Evolutionary conservation across 2,329 filamentous ascomycete species (phyloP), one percentile per base, ranked within the genome.

Genomic region (Cylindrodendrum hubeiense): DNA sequence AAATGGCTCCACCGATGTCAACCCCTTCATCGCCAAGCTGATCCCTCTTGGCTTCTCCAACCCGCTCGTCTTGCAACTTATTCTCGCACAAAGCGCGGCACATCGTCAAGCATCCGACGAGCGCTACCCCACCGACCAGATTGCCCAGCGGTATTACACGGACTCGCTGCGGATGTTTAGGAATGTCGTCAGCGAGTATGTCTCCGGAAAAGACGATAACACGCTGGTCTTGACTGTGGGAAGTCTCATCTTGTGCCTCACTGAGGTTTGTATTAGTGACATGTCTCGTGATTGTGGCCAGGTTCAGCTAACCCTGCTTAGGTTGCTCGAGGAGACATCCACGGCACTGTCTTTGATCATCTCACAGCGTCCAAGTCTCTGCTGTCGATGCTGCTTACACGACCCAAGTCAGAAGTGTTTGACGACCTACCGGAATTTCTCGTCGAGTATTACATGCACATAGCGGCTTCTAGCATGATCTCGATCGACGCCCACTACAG

Each of bases 391-490:
- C 67, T 84, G 2, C 73, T 84, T 4, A 73, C 71, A 1, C 69
- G 78, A 4, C 75, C 74, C 4, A 74, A 78, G 43, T 66, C 73
- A 0, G 74, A 79, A 4, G 67, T 79, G 4, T 76, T 77, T 2
- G 75, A 77, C 13, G 77, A 82, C 10, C 66, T 85, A 3, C 78
- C 79, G 28, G 79, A 83, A 28, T 84, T 84, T 53, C 78, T 85
- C 3, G 78, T 84, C 49, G 83, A 85, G 70, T 85, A 84, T 41
- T 85, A 84, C 64, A 79, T 82, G 63, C 83, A 85, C 71, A 84
- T 82, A 49, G 79, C 81, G 4, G 78, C 81, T 4, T 79, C 81
- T 7, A 84, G 82, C 69, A 83, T 85, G 79, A 82, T 85, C 47
- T 83, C 83, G 0, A 80, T 83, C 33, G 65, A 81, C 49, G 70